Conservation (phyloP, 805 yeast species). For the Peterozyma toletana region DNA sequence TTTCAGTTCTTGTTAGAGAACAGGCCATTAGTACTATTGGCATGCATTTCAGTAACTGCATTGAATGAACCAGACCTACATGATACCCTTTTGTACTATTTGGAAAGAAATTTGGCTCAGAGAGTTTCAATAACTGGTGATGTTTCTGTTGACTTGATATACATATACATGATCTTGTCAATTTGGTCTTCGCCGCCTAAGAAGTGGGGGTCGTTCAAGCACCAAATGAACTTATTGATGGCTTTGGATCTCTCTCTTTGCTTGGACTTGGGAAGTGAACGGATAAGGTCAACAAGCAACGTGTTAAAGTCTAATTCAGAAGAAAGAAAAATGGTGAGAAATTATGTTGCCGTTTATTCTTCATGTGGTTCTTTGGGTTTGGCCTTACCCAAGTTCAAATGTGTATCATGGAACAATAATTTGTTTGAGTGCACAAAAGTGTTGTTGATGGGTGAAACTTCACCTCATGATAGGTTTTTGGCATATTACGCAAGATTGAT, state of each 20-base stretch:
- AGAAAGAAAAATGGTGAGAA: constrained; percentile 30
- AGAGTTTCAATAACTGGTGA: constrained; percentile 36
- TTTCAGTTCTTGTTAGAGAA: constrained; percentile 32
- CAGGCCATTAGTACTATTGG: constrained; percentile 34
- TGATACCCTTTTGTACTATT: constrained; percentile 32
- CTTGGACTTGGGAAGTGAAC: constrained; percentile 37
- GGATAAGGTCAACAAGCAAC: constrained; percentile 16
- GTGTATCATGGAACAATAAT: constrained; percentile 38
- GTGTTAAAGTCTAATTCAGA: constrained; percentile 20
- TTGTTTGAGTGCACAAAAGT: constrained; percentile 31
- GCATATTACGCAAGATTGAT: constrained; percentile 36
- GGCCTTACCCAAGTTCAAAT: constrained; percentile 41
- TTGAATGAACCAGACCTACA: constrained; percentile 36
- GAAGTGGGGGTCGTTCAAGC: constrained; percentile 44
- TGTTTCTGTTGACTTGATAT: constrained; percentile 32
- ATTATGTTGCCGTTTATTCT: constrained; percentile 39
- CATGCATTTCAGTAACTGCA: constrained; percentile 39
- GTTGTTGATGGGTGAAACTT: constrained; percentile 27
- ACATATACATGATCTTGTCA: constrained; percentile 35
- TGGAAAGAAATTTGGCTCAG: constrained; percentile 37
- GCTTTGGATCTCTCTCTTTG: constrained; percentile 39
- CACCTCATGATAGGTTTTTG: constrained; percentile 32
- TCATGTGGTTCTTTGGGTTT: constrained; percentile 45
- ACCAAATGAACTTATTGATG: constrained; percentile 39
- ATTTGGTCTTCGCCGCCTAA: constrained; percentile 49